Evolutionary conservation across 2,329 filamentous ascomycete species (phyloP).

Genomic region (Rhynchosporium secalis): DNA sequence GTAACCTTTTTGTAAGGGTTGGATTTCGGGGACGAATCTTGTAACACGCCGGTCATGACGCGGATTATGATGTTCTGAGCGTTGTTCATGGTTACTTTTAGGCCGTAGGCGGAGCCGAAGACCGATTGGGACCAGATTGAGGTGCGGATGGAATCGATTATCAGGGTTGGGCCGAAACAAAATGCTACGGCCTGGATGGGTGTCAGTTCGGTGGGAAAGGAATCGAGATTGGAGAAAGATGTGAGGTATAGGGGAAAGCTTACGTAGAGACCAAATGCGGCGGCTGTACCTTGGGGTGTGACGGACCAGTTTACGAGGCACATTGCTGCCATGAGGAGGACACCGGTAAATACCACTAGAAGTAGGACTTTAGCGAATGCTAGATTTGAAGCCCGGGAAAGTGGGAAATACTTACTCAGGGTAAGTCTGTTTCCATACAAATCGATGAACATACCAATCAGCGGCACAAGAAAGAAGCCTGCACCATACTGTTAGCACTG

Average conservation of each 20-base stretch:
- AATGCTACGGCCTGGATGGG: conserved; percentile 48
- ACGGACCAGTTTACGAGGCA: conserved; percentile 54
- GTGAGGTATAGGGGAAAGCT: neutral
- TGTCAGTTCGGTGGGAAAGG: neutral
- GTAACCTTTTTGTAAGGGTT: conserved; percentile 57
- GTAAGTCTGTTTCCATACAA: conserved; percentile 54
- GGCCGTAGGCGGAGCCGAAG: conserved; percentile 59
- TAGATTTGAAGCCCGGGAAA: neutral
- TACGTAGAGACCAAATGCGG: conserved; percentile 57
- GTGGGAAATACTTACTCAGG: conserved; percentile 40
- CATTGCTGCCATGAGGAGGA: conserved; percentile 55
- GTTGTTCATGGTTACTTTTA: conserved; percentile 64
- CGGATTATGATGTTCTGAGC: conserved; percentile 61
- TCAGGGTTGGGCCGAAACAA: conserved; percentile 56
- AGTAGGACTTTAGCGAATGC: neutral
- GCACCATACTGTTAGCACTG: conserved; percentile 6
- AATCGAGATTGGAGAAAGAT: neutral
- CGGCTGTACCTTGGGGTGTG: conserved; percentile 53
- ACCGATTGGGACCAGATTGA: conserved; percentile 60
- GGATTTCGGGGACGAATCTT: conserved; percentile 51
- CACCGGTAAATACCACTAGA: conserved; percentile 46
- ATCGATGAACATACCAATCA: conserved; percentile 57
- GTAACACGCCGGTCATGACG: conserved; percentile 57
- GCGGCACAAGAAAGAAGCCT: conserved; percentile 58
- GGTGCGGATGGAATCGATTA: conserved; percentile 62